Evolutionary conservation across 768 basidiomycete genomes (phyloP).

Genomic region (Rhizopogon rudus): DNA sequence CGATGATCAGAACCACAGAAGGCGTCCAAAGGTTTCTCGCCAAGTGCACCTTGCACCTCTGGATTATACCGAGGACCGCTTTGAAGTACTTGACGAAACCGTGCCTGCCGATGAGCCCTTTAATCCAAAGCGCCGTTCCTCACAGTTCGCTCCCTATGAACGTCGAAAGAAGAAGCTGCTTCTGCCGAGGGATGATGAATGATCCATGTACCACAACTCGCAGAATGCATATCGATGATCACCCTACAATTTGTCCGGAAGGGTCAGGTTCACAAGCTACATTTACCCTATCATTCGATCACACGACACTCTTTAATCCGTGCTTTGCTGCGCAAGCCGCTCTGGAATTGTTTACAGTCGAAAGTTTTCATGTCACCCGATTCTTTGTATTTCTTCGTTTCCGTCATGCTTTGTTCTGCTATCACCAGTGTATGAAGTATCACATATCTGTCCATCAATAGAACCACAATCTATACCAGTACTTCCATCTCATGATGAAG

Average conservation of each 20-base stretch:
- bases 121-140: not conserved
- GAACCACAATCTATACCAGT: not conserved
- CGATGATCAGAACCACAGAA: not conserved
- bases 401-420: not conserved
- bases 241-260: not conserved
- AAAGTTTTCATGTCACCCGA: not conserved
- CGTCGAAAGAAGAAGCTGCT: not conserved
- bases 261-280: no score
- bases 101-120: not conserved
- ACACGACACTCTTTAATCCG: not conserved
- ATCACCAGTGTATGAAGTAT: not conserved
- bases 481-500: not conserved
- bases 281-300: not conserved
- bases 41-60: constrained; percentile 16
- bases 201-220: not conserved
- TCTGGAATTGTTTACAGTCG: not conserved
- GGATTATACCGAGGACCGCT: not conserved
- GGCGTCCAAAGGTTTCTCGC: constrained; percentile 3
- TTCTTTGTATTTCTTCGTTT: not conserved
- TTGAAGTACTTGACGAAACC: not conserved
- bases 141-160: not conserved
- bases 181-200: not conserved
- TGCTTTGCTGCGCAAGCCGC: not conserved
- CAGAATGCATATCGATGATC: not conserved
- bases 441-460: not conserved